phyloP scores from a whole-genome alignment of 441 rosid genomes.

The Rhodomyrtus psidioides region DNA sequence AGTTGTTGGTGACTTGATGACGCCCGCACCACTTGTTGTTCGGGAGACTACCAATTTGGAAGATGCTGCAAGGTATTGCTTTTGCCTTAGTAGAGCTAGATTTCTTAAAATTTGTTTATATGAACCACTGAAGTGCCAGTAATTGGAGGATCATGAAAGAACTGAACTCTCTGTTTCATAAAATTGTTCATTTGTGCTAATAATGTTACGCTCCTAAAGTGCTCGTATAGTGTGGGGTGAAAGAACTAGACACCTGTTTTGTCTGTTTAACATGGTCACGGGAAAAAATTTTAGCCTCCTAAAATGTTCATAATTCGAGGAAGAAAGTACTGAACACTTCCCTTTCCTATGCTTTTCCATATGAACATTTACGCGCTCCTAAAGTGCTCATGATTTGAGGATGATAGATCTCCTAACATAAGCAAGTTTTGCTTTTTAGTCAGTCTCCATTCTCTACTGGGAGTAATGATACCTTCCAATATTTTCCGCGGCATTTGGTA shows the following conservation, averaged over 20 bases:
- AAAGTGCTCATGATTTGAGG: neutral
- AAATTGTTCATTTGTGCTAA: neutral
- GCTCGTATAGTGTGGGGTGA: neutral
- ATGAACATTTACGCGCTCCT: neutral
- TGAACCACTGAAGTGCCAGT: neutral
- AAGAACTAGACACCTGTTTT: neutral
- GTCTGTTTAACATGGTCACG: too few relatives aligned
- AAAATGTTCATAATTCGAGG: neutral
- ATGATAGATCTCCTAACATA: neutral
- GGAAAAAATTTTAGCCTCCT: too few relatives aligned
- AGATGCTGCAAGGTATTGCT: conserved; percentile 71
- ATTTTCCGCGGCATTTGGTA: neutral
- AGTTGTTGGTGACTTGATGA: conserved; percentile 93
- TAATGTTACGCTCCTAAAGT: neutral
- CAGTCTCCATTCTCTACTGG: neutral
- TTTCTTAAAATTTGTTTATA: neutral
- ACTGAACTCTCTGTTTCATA: neutral
- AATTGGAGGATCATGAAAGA: neutral
- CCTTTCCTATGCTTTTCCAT: neutral
- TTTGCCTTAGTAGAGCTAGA: neutral
- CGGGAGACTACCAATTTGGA: conserved; percentile 67
- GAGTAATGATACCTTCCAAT: neutral
- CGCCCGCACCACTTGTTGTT: conserved; percentile 71
- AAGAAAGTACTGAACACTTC: neutral
- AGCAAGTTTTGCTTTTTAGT: neutral